Conservation (phyloP, 345 rosid species). For the Corymbia maculata region DNA sequence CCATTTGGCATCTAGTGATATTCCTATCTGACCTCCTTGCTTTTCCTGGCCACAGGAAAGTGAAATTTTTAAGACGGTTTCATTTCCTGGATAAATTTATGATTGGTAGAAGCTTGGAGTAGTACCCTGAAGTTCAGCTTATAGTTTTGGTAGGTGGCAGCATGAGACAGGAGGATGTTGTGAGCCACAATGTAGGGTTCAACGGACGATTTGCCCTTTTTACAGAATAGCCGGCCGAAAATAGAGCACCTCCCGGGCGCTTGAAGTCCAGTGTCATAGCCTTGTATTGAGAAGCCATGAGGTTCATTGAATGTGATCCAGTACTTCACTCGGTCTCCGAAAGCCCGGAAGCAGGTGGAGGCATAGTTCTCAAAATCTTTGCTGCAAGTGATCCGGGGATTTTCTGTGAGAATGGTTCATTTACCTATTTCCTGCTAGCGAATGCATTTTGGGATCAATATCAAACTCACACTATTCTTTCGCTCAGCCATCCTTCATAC, state of each 20-base stretch:
- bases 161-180: constrained; percentile 76
- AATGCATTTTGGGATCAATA: not conserved
- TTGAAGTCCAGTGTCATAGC: constrained; percentile 84
- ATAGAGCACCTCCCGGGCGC: constrained; percentile 96
- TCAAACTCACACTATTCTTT: constrained; percentile 51
- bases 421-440: not conserved
- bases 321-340: constrained; percentile 82
- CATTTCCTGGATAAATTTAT: not conserved
- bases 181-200: constrained; percentile 88
- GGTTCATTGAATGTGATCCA: constrained; percentile 98
- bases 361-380: constrained; percentile 67
- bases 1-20: constrained; percentile 81
- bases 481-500: constrained; percentile 79
- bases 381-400: constrained; percentile 25
- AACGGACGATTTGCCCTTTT: constrained; percentile 56
- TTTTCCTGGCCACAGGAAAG: constrained; percentile 21
- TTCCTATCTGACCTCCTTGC: constrained; percentile 72
- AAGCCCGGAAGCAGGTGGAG: constrained; percentile 67
- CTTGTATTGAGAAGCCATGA: constrained; percentile 70
- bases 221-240: constrained; percentile 62
- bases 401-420: not conserved
- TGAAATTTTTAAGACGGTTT: not conserved
- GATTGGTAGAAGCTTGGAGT: not conserved
- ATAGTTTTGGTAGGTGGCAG: constrained; percentile 65
- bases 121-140: constrained; percentile 56